phyloP scores from a whole-genome alignment of 768 basidiomycete genomes.

The Collybia sp. region DNA sequence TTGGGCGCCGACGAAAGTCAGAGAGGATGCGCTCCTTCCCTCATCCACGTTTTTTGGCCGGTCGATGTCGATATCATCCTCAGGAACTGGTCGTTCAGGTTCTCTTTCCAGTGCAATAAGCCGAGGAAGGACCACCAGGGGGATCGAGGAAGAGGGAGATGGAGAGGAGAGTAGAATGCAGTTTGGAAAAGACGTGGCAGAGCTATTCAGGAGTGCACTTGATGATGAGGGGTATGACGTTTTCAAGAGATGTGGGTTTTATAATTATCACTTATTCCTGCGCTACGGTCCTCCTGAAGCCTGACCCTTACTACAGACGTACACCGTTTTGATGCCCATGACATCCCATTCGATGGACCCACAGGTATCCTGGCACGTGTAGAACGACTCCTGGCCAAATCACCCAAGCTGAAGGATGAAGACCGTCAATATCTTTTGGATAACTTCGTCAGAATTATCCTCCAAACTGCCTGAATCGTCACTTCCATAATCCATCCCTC shows the following conservation, averaged over 20 bases:
- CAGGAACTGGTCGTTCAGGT: conserved; percentile 10
- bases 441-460: conserved; percentile 55
- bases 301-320: conserved; percentile 44
- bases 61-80: conserved; percentile 24
- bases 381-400: conserved; percentile 49
- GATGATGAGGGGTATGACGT: conserved; percentile 39
- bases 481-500: neutral
- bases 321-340: conserved; percentile 67
- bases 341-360: conserved; percentile 73
- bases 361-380: conserved; percentile 64
- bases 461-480: conserved; percentile 36
- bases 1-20: conserved; percentile 68
- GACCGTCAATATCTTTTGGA: conserved; percentile 52
- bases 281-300: conserved; percentile 6
- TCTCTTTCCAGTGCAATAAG: conserved; percentile 12
- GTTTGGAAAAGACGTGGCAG: conserved; percentile 42
- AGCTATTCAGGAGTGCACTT: conserved; percentile 40
- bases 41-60: conserved; percentile 33
- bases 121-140: conserved; percentile 11
- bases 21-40: conserved; percentile 62
- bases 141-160: conserved; percentile 15
- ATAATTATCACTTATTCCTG: conserved; percentile 4
- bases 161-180: conserved; percentile 24
- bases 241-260: conserved; percentile 62
- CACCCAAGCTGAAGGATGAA: conserved; percentile 40